A percentile compares a stretch with the other conserved stretches of the same genome.
These are phyloP conservation scores for Litsea cubeba DNA, from an alignment of 164 flowering plant species.

Conservation along the genomic window DNA sequence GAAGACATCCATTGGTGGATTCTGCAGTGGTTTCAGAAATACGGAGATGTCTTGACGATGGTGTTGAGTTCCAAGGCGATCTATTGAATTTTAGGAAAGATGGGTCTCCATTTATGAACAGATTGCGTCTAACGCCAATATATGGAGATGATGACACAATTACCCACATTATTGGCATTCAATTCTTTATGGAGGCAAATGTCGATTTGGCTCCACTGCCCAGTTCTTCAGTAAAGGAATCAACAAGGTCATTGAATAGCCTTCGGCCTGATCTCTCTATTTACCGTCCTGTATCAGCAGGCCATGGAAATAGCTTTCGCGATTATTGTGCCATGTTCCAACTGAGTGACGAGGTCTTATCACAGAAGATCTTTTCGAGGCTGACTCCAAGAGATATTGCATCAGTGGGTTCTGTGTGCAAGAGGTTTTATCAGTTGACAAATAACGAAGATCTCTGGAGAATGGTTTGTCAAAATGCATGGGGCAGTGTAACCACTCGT, in stretches of 20 bases:
- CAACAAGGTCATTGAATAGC: constrained; percentile 40
- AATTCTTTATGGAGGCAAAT: constrained; percentile 72
- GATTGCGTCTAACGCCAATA: constrained; percentile 68
- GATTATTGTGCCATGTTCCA: constrained; percentile 72
- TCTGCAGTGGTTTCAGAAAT: constrained; percentile 74
- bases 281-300: constrained; percentile 27
- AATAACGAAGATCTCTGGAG: constrained; percentile 89
- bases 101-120: constrained; percentile 87
- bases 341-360: constrained; percentile 75
- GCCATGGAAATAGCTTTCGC: constrained; percentile 46
- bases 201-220: constrained; percentile 76
- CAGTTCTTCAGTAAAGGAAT: constrained; percentile 46
- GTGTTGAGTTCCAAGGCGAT: constrained; percentile 84
- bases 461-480: constrained; percentile 94
- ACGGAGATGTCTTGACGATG: constrained; percentile 74
- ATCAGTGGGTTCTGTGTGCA: constrained; percentile 75
- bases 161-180: constrained; percentile 91
- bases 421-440: constrained; percentile 57
- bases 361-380: constrained; percentile 61
- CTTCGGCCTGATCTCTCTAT: constrained; percentile 43
- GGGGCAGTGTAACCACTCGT: constrained; percentile 92
- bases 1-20: constrained; percentile 88
- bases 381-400: constrained; percentile 91
- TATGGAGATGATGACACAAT: constrained; percentile 79
- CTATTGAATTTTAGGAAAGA: constrained; percentile 85